Base-by-base conservation (phyloP, 164 flowering plant genomes). In the Sedum album region DNA sequence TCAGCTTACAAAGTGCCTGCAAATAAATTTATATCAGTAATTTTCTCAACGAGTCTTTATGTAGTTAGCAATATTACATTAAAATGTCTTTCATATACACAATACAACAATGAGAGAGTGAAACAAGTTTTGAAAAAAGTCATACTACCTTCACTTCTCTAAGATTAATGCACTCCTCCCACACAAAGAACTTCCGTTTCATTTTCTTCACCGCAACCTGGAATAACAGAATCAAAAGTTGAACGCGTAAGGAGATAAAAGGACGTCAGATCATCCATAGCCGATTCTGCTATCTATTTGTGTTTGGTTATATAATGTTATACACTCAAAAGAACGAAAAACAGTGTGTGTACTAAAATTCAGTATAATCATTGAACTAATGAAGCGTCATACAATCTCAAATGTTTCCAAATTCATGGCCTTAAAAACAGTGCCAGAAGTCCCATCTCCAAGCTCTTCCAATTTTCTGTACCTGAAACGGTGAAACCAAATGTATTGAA, bases 131-230 rank as follows among this genome's bases (percentile, higher is more conserved):
- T 75, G 69, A 72, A 89, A 20, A 28, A 57, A 21, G 4, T 57
- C 62, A 28, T 5, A 7, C 33, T 57, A 57, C 97, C 96, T 88
- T 89, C n/a, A 89, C 85, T 84, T 91, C 97, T 57, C 97, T 80
- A 66, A 91, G 79, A 74, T 83, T 85, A 76, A 85, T 67, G 70
- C 93, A 88, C 69, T 89, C 97, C 66, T 89, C 96, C 97, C 97
- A 91, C 65, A 72, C 81, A 71, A 78, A 91, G 69, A 79, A 91
- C 77, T 84, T 89, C 65, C 92, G 86, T 79, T 89, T 91, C 97
- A 91, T 88, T 76, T 83, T 91, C 78, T 91, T 91, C 23, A 91
- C 83, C 42, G 97, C 97, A 85, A 91, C 97, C 97, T 91, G 17
- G 13, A 36, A 68, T 23, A 61, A 30, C 65, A 76, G 11, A 21